Conservation (phyloP, 2,329 filamentous ascomycete species). For the Fusarium albidum region DNA sequence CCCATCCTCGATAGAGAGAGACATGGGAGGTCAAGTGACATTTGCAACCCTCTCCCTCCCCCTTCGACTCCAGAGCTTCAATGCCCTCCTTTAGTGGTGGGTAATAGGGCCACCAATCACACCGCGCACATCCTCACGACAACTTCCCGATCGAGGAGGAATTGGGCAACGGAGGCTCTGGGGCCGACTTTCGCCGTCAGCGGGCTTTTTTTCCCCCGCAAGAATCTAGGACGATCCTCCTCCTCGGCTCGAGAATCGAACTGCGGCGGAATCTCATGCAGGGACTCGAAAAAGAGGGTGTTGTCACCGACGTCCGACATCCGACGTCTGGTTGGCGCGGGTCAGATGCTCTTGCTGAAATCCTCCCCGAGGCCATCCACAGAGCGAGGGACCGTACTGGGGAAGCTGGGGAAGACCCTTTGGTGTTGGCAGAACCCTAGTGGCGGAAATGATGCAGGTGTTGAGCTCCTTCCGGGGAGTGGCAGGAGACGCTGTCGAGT, state of each 20-base stretch:
- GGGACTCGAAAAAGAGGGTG: neutral
- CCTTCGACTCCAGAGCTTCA: neutral
- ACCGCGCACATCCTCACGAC: neutral
- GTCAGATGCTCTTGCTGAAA: neutral
- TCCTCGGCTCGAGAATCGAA: neutral
- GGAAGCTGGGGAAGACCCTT: too few species aligned
- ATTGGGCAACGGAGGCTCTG: neutral
- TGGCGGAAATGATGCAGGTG: slow-evolving; percentile 6
- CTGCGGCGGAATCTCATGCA: neutral
- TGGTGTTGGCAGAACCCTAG: neutral
- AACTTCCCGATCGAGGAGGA: slow-evolving; percentile 6
- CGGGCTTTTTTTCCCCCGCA: slow-evolving; percentile 3
- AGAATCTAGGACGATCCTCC: too few species aligned
- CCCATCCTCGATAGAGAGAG: too few species aligned
- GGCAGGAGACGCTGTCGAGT: neutral
- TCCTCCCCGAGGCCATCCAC: neutral
- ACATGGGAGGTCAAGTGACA: neutral
- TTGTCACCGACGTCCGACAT: too few species aligned
- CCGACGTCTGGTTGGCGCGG: slow-evolving; percentile 2
- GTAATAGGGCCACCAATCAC: slow-evolving; percentile 11
- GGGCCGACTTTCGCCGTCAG: too few species aligned
- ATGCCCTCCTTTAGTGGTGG: neutral
- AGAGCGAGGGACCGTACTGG: neutral
- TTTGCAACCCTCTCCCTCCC: neutral
- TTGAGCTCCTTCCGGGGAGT: slow-evolving; percentile 1